phyloP scores from a whole-genome alignment of 768 basidiomycete species.

The Terana coerulea region DNA sequence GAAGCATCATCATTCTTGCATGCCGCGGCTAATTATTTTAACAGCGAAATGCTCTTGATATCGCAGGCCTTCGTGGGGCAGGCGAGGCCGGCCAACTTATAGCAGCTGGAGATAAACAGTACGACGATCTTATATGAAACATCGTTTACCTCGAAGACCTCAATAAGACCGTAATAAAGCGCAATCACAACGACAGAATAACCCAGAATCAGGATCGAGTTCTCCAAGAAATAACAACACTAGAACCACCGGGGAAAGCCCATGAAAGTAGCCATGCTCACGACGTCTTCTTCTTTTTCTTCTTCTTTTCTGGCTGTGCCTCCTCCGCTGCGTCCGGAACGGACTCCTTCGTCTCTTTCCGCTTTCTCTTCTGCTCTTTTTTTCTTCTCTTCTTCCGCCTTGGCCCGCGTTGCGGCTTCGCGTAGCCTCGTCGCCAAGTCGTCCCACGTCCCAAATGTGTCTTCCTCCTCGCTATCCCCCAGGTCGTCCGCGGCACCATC shows the following conservation, averaged over 20 bases:
- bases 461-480: conserved; percentile 29
- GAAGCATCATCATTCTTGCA: too few relatives aligned
- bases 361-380: conserved; percentile 28
- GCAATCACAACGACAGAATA: too few relatives aligned
- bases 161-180: too few relatives aligned
- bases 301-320: conserved; percentile 20
- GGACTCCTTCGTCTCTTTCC: conserved; percentile 20
- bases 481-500: conserved; percentile 16
- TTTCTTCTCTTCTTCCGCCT: conserved; percentile 20
- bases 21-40: too few relatives aligned
- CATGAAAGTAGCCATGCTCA: not conserved
- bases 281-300: conserved; percentile 26
- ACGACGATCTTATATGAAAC: too few relatives aligned
- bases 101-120: too few relatives aligned
- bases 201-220: too few relatives aligned
- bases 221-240: too few relatives aligned
- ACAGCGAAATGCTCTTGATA: too few relatives aligned
- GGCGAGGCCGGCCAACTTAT: too few relatives aligned
- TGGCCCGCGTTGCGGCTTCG: conserved; percentile 19
- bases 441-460: conserved; percentile 30
- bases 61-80: too few relatives aligned
- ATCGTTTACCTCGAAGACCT: too few relatives aligned
- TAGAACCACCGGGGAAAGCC: not conserved
- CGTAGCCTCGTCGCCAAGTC: conserved; percentile 28
- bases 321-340: conserved; percentile 11